Percentiles rank a stretch among this genome's conserved stretches.
phyloP scores from a whole-genome alignment of 169 alveolate species.

The Babesia ovata region DNA sequence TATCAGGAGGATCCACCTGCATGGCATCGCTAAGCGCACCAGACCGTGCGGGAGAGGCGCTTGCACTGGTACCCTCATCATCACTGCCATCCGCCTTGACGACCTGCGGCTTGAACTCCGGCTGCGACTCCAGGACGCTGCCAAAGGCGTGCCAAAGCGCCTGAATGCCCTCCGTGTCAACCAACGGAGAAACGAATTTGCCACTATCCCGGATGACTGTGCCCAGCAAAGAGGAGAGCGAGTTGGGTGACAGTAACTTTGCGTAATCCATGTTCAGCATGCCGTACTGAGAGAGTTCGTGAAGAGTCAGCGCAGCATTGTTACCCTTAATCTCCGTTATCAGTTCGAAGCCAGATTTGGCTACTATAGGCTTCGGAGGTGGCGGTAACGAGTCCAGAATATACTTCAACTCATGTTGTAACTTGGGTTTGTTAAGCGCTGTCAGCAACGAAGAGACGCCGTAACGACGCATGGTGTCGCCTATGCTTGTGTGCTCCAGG shows the following conservation, averaged over 20 bases:
- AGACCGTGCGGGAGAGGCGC: not conserved
- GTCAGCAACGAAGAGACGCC: constrained; percentile 1
- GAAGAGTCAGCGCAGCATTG: not conserved
- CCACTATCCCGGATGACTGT: not conserved
- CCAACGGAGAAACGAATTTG: not conserved
- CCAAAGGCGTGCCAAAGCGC: constrained; percentile 21
- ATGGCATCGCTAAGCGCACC: too few relatives aligned
- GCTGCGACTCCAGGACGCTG: constrained; percentile 9
- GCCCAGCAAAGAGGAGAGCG: not conserved
- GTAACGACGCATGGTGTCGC: not conserved
- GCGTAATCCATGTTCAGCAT: not conserved
- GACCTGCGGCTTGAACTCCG: constrained; percentile 2
- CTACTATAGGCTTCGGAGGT: not conserved
- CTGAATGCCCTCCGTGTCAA: not conserved
- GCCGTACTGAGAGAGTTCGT: constrained; percentile 11
- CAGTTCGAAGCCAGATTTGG: constrained; percentile 9
- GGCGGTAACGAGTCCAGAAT: constrained; percentile 21
- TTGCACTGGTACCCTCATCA: not conserved
- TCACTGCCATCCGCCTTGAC: not conserved
- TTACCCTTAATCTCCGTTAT: not conserved
- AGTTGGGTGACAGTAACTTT: not conserved
- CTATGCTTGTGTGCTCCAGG: not conserved
- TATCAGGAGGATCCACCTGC: too few relatives aligned
- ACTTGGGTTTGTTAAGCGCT: not conserved
- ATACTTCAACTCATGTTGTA: constrained; percentile 3